Evolutionary conservation across 78 protist species (phyloP).

Genomic region (Isochrysis galbana): DNA sequence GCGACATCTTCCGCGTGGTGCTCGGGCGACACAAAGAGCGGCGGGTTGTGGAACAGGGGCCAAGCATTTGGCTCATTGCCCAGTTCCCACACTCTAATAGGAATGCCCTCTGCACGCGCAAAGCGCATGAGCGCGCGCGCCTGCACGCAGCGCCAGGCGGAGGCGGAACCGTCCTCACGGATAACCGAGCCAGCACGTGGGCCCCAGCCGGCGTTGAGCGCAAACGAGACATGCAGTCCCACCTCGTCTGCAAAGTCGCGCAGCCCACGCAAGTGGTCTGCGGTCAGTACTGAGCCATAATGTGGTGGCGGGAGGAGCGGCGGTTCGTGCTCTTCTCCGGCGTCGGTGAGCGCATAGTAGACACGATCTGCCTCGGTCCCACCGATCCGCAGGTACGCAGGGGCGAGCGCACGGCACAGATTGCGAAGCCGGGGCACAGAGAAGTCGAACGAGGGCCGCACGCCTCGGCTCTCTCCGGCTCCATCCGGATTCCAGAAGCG

Average conservation of each 20-base stretch:
- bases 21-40: neutral
- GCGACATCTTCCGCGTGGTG: neutral
- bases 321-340: neutral
- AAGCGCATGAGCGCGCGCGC: neutral
- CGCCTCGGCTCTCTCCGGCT: neutral
- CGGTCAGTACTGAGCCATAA: neutral
- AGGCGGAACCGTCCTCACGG: neutral
- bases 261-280: neutral
- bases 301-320: neutral
- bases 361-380: constrained; percentile 17
- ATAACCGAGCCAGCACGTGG: neutral
- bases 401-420: neutral
- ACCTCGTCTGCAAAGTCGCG: neutral
- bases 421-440: neutral
- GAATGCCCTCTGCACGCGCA: neutral
- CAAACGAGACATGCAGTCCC: neutral
- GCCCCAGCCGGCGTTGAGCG: constrained; percentile 16
- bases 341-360: neutral
- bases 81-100: neutral
- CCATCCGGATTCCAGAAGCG: constrained; percentile 10
- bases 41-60: neutral
- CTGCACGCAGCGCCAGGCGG: neutral
- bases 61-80: constrained; percentile 21
- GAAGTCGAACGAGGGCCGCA: neutral
- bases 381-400: neutral